Conservation (phyloP, 108 stramenopile species). For the Pseudonitzschia delicatissima region DNA sequence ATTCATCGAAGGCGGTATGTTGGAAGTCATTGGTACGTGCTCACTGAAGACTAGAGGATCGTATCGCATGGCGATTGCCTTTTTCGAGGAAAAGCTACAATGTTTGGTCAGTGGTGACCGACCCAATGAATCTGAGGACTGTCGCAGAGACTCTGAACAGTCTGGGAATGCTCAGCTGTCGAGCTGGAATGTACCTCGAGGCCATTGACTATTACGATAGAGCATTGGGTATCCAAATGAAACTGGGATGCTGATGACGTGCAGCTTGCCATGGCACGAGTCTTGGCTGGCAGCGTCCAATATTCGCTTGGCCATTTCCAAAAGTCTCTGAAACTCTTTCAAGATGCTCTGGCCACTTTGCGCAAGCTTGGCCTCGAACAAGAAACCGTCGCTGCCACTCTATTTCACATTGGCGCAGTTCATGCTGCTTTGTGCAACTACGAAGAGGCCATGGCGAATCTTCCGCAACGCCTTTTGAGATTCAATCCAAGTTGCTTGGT, state of each 20-base stretch:
- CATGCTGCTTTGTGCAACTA: conserved; percentile 49
- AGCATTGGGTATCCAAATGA: conserved; percentile 55
- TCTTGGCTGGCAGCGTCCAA: conserved; percentile 61
- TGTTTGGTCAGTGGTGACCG: conserved; percentile 42
- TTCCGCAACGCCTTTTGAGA: conserved; percentile 49
- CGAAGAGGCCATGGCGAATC: conserved; percentile 46
- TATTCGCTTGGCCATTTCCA: conserved; percentile 50
- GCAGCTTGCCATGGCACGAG: conserved; percentile 61
- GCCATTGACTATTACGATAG: conserved; percentile 72
- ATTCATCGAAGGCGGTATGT: conserved; percentile 73
- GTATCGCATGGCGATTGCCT: conserved; percentile 63
- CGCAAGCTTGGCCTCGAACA: conserved; percentile 52
- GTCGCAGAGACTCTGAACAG: conserved; percentile 66
- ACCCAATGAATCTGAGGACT: conserved; percentile 36
- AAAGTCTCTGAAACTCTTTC: conserved; percentile 52
- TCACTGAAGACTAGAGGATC: conserved; percentile 72
- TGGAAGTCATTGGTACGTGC: conserved; percentile 62
- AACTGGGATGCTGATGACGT: conserved; percentile 50
- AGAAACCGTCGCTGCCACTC: conserved; percentile 58
- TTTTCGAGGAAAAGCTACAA: conserved; percentile 71
- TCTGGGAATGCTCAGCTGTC: conserved; percentile 53
- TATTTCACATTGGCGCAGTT: conserved; percentile 59
- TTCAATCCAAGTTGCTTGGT: conserved; percentile 47
- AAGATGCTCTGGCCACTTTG: conserved; percentile 50
- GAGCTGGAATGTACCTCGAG: conserved; percentile 51